Base-by-base conservation (phyloP, 495 filamentous ascomycete genomes). In the Penicillium robsamsonii region DNA sequence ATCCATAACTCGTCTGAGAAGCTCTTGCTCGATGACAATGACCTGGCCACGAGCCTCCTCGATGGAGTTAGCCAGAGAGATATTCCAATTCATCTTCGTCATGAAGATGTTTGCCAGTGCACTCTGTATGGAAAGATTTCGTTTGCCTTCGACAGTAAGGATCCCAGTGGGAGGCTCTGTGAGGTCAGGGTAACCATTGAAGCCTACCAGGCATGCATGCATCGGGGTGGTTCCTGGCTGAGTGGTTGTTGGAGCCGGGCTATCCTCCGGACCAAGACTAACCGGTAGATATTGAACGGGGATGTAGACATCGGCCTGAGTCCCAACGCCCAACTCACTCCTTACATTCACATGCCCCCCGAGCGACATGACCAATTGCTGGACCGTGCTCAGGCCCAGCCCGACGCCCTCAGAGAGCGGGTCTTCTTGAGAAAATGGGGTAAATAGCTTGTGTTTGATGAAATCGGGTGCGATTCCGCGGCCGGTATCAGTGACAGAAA, bases 371-470 rank as follows among this genome's bases (percentile, higher is more conserved):
- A 88, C 75, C 13, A 92, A 79, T 49, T 87, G 84, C 27, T 78
- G 81, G 0, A 89, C 83, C 44, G 89, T 88, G 44, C 81, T 85
- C 44, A 91, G 77, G 1, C 87, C 87, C 3, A 89, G 76, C 1
- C 88, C 88, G 4, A 87, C 84, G 15, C 88, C 88, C 15, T 82
- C 77, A 1, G 81, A 77, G 11, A 89, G 73, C 0, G 76, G 69
- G 51, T 89, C 81, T 59, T 91, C 88, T 55, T 92, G 88, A 0
- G 82, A 75, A 58, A 91, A 92, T 0, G 88, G 84, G 4, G 81
- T 82, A 58, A 85, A 92, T 0, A 90, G 64, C 13, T 81, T 77
- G 41, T 85, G 81, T 38, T 80, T 79, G 41, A 90, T 69, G 65
- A 84, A 92, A 17, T 87, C 85, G 6, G 82, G 70, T 0, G 78